Conservation (phyloP, 1,139 yeast genomes). For the Casaregolazyma suthepensis region DNA sequence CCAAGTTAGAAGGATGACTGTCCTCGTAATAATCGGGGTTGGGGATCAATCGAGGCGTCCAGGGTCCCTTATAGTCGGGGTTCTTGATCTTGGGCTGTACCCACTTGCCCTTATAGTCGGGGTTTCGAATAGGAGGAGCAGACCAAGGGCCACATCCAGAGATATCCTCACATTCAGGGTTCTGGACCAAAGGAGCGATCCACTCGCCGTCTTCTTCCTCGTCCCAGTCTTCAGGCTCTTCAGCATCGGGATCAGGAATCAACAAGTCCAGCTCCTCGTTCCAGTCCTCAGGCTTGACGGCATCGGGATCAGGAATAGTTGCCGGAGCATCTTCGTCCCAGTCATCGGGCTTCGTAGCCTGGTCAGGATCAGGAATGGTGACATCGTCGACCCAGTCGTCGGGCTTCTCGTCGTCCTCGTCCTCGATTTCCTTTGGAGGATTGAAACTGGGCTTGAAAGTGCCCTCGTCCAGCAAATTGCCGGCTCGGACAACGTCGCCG, state of each 20-base stretch:
- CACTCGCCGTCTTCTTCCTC: conserved; percentile 85
- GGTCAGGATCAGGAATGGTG: conserved; percentile 60
- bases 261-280: conserved; percentile 53
- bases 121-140: conserved; percentile 61
- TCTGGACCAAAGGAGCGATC: conserved; percentile 60
- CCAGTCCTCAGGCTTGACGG: conserved; percentile 72
- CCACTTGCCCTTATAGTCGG: conserved; percentile 76
- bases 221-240: conserved; percentile 72
- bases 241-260: conserved; percentile 61
- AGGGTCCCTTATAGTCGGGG: conserved; percentile 72
- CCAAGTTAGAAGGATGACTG: conserved; percentile 51
- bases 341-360: conserved; percentile 62
- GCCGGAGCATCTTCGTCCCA: conserved; percentile 69
- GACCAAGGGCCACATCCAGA: conserved; percentile 77
- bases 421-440: conserved; percentile 59
- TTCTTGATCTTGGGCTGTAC: conserved; percentile 57
- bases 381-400: conserved; percentile 71
- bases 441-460: conserved; percentile 56
- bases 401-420: conserved; percentile 61
- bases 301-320: conserved; percentile 59
- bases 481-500: conserved; percentile 67
- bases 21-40: conserved; percentile 70
- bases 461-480: conserved; percentile 51
- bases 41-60: conserved; percentile 61
- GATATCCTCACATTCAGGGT: conserved; percentile 58